Conservation (phyloP, 2,329 filamentous ascomycete species). For the Alternaria rosae region DNA sequence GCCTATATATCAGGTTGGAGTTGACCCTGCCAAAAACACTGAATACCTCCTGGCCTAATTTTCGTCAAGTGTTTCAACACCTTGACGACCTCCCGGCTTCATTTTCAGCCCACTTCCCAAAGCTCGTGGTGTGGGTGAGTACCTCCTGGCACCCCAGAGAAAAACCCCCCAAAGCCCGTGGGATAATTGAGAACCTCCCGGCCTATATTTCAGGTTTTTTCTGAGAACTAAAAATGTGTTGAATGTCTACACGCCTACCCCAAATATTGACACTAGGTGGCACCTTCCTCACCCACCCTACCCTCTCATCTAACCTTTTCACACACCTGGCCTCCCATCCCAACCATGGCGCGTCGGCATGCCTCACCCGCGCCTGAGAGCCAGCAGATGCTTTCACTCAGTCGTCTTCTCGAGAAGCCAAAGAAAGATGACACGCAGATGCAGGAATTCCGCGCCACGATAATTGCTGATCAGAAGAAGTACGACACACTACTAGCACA, state of each 20-base stretch:
- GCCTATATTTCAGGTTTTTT: not conserved
- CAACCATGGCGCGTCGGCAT: slow-evolving; percentile 27
- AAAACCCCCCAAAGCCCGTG: not conserved
- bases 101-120: not conserved
- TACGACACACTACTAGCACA: slow-evolving; percentile 29
- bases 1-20: not conserved
- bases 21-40: not conserved
- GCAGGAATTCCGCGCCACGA: slow-evolving; percentile 28
- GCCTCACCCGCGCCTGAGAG: slow-evolving; percentile 25
- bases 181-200: not conserved
- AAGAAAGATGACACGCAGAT: slow-evolving; percentile 32
- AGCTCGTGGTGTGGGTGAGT: no score
- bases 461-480: slow-evolving; percentile 23
- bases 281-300: not conserved
- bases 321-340: not conserved
- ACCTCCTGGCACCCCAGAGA: not conserved
- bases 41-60: not conserved
- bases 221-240: not conserved
- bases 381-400: slow-evolving; percentile 35
- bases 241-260: not conserved
- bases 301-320: not conserved
- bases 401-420: slow-evolving; percentile 26
- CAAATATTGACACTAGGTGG: not conserved
- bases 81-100: not conserved
- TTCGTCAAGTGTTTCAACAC: not conserved